A percentile compares a stretch with the other conserved stretches of the same genome.
Conservation (phyloP, 805 yeast genomes). For the Ogataea methylovora region DNA sequence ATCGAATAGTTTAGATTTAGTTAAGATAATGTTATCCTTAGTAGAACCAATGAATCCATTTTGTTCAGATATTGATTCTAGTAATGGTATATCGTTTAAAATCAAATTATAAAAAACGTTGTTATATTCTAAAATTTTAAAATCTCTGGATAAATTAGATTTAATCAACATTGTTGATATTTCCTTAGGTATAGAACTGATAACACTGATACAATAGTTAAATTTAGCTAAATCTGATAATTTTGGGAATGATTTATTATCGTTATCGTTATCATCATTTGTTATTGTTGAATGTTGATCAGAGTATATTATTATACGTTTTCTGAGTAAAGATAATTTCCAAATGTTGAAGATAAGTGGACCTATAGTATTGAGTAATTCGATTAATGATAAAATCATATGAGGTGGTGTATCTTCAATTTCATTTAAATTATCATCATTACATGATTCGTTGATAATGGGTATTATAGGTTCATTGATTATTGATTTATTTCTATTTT, state of each 20-base stretch:
- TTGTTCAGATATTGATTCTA: slow-evolving; percentile 14
- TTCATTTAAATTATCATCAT: slow-evolving; percentile 8
- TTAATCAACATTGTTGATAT: slow-evolving; percentile 24
- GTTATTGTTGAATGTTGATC: not conserved
- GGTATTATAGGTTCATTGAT: not conserved
- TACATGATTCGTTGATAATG: not conserved
- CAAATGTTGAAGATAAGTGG: slow-evolving; percentile 60
- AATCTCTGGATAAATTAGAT: slow-evolving; percentile 11
- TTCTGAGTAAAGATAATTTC: slow-evolving; percentile 54
- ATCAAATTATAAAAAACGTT: slow-evolving; percentile 58
- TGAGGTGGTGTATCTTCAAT: too few species aligned
- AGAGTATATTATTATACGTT: slow-evolving; percentile 41
- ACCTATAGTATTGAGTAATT: slow-evolving; percentile 45
- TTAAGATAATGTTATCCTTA: slow-evolving; percentile 57
- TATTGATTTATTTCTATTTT: not conserved
- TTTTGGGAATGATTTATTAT: slow-evolving; percentile 8
- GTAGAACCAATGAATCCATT: slow-evolving; percentile 52
- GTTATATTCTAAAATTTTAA: slow-evolving; percentile 22
- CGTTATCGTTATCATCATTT: slow-evolving; percentile 3
- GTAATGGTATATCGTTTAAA: slow-evolving; percentile 44
- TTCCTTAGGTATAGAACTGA: slow-evolving; percentile 60
- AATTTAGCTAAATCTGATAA: slow-evolving; percentile 38
- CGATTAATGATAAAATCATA: slow-evolving; percentile 39
- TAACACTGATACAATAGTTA: slow-evolving; percentile 48
- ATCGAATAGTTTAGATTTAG: slow-evolving; percentile 46